Conservation (phyloP, 805 yeast genomes). For the Metahyphopichia silvanorum region DNA sequence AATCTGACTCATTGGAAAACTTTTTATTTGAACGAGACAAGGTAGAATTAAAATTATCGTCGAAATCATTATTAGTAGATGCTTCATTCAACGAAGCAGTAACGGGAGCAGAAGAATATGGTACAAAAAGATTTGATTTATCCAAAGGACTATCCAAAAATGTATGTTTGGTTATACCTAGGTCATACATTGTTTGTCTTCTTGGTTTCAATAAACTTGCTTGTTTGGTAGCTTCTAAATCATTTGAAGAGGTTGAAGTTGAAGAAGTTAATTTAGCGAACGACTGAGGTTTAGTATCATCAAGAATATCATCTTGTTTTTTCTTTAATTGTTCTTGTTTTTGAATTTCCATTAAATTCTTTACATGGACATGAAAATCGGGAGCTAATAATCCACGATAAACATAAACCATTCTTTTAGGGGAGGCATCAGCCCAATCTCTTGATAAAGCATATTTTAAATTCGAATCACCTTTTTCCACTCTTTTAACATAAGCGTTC, state of each 20-base stretch:
- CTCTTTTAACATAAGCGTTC: conserved; percentile 81
- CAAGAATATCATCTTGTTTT: neutral
- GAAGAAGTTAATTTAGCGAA: conserved; percentile 1
- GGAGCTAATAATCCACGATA: conserved; percentile 74
- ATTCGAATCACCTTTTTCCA: conserved; percentile 76
- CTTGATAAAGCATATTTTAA: conserved; percentile 73
- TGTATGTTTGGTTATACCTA: conserved; percentile 41
- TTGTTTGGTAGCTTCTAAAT: conserved; percentile 34
- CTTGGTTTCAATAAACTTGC: conserved; percentile 36
- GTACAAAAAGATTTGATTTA: conserved; percentile 50
- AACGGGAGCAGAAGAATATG: conserved; percentile 75
- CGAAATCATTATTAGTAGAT: conserved; percentile 6
- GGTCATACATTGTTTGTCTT: conserved; percentile 52
- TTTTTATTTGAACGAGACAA: neutral
- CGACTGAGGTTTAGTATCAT: conserved; percentile 2
- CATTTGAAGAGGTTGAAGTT: conserved; percentile 10
- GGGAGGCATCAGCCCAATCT: conserved; percentile 90
- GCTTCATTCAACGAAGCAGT: conserved; percentile 56
- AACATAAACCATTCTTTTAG: conserved; percentile 84
- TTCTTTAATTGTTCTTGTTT: conserved; percentile 19
- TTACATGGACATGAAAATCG: conserved; percentile 73
- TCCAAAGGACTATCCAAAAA: conserved; percentile 39
- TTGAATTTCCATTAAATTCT: conserved; percentile 56
- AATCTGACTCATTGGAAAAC: conserved; percentile 30
- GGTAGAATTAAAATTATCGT: conserved; percentile 4